A percentile compares a stretch with the other conserved stretches of the same genome.
Evolutionary conservation across 2,329 filamentous ascomycete genomes (phyloP).

Genomic region (Sporothrix phasma): DNA sequence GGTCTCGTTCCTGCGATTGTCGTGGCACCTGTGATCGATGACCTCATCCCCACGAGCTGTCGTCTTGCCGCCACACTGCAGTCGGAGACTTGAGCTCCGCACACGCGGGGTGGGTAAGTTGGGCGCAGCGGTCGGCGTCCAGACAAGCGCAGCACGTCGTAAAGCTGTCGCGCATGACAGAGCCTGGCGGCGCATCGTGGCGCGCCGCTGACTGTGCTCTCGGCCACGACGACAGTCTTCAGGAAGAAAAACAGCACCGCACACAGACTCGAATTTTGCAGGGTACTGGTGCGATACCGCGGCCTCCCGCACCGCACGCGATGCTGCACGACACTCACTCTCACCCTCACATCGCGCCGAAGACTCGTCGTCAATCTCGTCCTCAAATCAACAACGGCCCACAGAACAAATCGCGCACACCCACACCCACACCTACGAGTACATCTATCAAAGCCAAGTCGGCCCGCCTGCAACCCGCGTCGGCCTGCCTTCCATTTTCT

Average conservation of each 20-base stretch:
- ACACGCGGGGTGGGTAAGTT: background rate
- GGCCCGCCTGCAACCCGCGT: conserved; percentile 17
- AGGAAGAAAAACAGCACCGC: conserved; percentile 15
- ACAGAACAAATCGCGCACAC: conserved; percentile 17
- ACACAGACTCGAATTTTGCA: conserved; percentile 2
- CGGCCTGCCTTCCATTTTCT: conserved; percentile 17
- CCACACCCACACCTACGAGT: conserved; percentile 13
- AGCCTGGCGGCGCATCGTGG: conserved; percentile 22
- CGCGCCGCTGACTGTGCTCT: conserved; percentile 21
- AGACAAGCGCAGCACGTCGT: background rate
- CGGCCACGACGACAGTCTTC: conserved; percentile 7
- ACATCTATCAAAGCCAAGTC: conserved; percentile 15
- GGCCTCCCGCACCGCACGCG: background rate
- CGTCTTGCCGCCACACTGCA: background rate
- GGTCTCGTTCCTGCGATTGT: background rate
- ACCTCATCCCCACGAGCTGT: background rate
- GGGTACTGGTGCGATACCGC: background rate
- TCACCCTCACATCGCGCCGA: background rate
- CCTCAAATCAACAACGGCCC: background rate
- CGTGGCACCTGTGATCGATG: background rate
- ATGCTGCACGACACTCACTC: background rate
- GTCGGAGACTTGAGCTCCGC: background rate
- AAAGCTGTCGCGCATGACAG: conserved; percentile 12
- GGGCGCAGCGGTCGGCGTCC: background rate
- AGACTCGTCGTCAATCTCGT: background rate